Evolutionary conservation across 202 grass and related monocot genomes (phyloP), one percentile per base, ranked within the genome.

Genomic region (Tripidium arundinaceum): DNA sequence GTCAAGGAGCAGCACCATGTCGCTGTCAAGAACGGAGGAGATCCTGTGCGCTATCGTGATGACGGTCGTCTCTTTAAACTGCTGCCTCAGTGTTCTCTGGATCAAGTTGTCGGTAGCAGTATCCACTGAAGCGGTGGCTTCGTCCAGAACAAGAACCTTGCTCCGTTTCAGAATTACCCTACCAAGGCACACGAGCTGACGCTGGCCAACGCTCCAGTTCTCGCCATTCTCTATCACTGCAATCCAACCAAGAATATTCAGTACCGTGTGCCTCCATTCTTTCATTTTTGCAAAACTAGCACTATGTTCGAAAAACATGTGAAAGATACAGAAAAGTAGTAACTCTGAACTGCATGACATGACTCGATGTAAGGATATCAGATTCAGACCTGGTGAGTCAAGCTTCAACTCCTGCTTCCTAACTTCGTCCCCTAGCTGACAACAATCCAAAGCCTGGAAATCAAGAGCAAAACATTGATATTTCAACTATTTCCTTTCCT

Each of bases 181-280:
- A 6, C 92, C 92, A 34, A 98, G 78, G 36, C 96, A 98, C 11
- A 93, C 90, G 40, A 95, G 90, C 80, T 98, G 96, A 4, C 95
- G 90, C 77, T 98, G 92, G 8, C 95, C 95, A 34, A 98, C 96
- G 27, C 92, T 98, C 96, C 96, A 98, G 70, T 98, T 98, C 70
- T 98, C 96, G 8, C 96, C 96, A 29, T 93, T 98, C 86, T 98
- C 90, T 8, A 79, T 83, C 52, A 95, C 96, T 98, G 84, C 68
- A 80, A 42, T 31, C 9, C 19, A 72, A 1, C 9, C 55, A 75
- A 45, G 64, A 83, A 62, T 12, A n/a, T 65, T 19, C 50, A 50
- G 54, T 39, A 34, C 14, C 22, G 31, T 75, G 60, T 60, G 46
- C 7, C 34, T 34, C 10, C 16, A 11, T 34, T 59, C 52, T 28